Base-by-base conservation (phyloP, 805 yeast genomes). In the Metschnikowia santaceciliae region DNA sequence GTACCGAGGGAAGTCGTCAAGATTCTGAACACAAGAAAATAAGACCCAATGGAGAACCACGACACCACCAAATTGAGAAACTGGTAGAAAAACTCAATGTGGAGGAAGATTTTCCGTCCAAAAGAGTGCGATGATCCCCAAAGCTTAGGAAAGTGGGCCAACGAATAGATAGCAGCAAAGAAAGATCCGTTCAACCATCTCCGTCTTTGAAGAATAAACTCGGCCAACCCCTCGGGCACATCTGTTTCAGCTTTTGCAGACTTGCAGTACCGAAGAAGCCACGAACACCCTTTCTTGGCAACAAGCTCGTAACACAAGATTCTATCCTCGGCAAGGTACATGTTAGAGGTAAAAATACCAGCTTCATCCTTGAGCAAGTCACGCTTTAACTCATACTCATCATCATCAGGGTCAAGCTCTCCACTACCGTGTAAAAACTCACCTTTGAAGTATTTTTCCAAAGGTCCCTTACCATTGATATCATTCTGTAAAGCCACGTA, bases 311-410 rank as follows among this genome's bases (percentile, higher is more conserved):
- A 92, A 67, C 97, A 92, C 58, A 92, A 71, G 61, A 92, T 91
- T 74, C 98, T 85, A 69, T 92, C 98, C 70, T 92, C 98, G 1
- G 98, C 98, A 53, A 92, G 76, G 66, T 92, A 92, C 98, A 92
- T 92, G 67, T 92, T 92, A 3, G 96, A 86, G 36, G 92, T 88
- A 75, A 92, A 94, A 47, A 92, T 83, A 41, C 96, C 96, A 1
- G 73, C 70, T 53, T 74, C 76, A 40, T 53, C 54, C 47, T 51
- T 53, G 39, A 55, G 54, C 44, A 64, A 61, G 51, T 74, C 77
- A 15, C 65, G 61, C 53, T 70, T 71, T 43, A 74, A 58, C 46
- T 68, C 69, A 36, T 61, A 57, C 56, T 74, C 78, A 47, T 74
- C 78, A 34, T 63, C 71, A 2, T 63, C 66, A 1, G 59, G 61